These are phyloP conservation scores for Mycena indigotica DNA, from an alignment of 768 basidiomycete genomes.

Conservation along the genomic window DNA sequence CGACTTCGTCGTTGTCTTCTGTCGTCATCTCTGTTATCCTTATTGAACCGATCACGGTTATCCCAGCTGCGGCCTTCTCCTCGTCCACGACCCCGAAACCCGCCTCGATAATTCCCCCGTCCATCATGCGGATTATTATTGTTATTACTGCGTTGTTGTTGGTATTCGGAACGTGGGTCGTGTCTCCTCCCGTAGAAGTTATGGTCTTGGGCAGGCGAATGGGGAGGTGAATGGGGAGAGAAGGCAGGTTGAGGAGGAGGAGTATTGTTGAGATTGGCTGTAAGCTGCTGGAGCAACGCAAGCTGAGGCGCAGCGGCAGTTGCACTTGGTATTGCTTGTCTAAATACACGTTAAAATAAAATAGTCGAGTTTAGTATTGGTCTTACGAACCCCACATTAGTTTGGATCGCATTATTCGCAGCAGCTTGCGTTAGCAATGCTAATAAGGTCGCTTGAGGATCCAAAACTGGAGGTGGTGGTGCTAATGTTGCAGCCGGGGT, in stretches of 20 bases:
- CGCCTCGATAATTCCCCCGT: slow-evolving; percentile 58
- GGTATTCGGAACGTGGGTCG: slow-evolving; percentile 42
- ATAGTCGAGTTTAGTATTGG: slow-evolving; percentile 4
- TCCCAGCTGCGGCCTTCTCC: slow-evolving; percentile 56
- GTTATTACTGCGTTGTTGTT: slow-evolving; percentile 52
- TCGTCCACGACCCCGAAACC: slow-evolving; percentile 61
- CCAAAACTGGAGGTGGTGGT: slow-evolving; percentile 33
- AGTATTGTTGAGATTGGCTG: slow-evolving; percentile 46
- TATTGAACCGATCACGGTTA: slow-evolving; percentile 59
- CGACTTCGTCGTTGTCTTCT: slow-evolving; percentile 57
- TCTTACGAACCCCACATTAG: slow-evolving; percentile 41
- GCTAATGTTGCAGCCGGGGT: slow-evolving; percentile 31
- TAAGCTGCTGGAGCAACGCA: slow-evolving; percentile 75
- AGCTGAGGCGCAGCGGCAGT: slow-evolving; percentile 57
- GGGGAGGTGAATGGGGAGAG: slow-evolving; percentile 27
- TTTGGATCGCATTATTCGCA: slow-evolving; percentile 42
- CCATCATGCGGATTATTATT: slow-evolving; percentile 47
- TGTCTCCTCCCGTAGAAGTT: slow-evolving; percentile 31
- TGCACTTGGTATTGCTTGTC: slow-evolving; percentile 67
- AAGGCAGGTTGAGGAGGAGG: slow-evolving; percentile 27
- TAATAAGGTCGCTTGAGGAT: slow-evolving; percentile 66
- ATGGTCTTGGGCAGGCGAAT: not conserved
- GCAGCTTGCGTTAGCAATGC: slow-evolving; percentile 70
- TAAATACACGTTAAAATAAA: slow-evolving; percentile 28
- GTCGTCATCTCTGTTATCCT: slow-evolving; percentile 47